phyloP scores from a whole-genome alignment of 257 asterid species.

The Cinchona pubescens region DNA sequence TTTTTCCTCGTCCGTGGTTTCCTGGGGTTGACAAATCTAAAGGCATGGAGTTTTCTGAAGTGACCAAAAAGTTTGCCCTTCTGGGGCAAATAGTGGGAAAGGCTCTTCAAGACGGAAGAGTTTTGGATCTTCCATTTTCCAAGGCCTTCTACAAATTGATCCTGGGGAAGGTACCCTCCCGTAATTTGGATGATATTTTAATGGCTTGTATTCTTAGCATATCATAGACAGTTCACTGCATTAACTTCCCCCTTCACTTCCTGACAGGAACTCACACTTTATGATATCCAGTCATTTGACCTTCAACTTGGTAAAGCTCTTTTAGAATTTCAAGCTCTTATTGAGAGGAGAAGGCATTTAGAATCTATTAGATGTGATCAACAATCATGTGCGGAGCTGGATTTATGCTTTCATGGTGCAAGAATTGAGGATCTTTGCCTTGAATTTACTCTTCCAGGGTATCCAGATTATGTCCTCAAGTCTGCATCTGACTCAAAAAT shows the following conservation, averaged over 20 bases:
- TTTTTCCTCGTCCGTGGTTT: conserved; percentile 93
- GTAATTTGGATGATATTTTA: neutral
- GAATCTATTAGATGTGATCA: conserved; percentile 34
- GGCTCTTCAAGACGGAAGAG: conserved; percentile 88
- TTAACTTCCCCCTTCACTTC: conserved; percentile 15
- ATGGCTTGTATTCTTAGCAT: neutral
- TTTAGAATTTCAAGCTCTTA: conserved; percentile 70
- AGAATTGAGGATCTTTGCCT: conserved; percentile 89
- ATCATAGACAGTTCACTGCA: neutral
- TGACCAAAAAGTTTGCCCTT: conserved; percentile 60
- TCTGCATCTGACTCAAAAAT: conserved; percentile 42
- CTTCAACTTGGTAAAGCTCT: conserved; percentile 72
- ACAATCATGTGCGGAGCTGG: conserved; percentile 29
- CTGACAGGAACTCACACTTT: conserved; percentile 66
- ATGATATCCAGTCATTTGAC: conserved; percentile 82
- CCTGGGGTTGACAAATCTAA: conserved; percentile 31
- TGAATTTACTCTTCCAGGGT: conserved; percentile 92
- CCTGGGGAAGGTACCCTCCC: conserved; percentile 64
- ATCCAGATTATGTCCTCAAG: conserved; percentile 64
- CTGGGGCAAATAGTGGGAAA: conserved; percentile 83
- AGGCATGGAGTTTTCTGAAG: conserved; percentile 46
- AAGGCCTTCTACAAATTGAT: conserved; percentile 80
- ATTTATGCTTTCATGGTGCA: conserved; percentile 44
- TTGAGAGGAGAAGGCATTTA: conserved; percentile 61
- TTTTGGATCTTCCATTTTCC: conserved; percentile 87